phyloP scores from a whole-genome alignment of 352 stramenopile genomes.

The Pythium sukuiense region DNA sequence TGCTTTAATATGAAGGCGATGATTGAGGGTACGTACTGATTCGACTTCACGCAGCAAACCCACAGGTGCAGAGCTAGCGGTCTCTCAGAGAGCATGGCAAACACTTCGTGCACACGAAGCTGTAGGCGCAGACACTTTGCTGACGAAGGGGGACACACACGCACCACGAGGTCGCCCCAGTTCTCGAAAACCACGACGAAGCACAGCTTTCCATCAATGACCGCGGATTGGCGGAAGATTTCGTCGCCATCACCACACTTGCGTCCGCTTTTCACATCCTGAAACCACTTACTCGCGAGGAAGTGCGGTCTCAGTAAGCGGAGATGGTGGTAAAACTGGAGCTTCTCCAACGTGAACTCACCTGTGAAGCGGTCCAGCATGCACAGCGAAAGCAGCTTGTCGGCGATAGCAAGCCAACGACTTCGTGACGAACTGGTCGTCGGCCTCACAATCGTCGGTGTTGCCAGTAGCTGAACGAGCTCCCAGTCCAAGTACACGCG shows the following conservation, averaged over 20 bases:
- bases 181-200: slow-evolving; percentile 72
- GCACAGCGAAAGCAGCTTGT: slow-evolving; percentile 46
- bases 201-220: slow-evolving; percentile 49
- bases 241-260: slow-evolving; percentile 75
- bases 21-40: slow-evolving; percentile 52
- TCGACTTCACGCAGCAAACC: slow-evolving; percentile 68
- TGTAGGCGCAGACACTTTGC: slow-evolving; percentile 35
- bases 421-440: slow-evolving; percentile 16
- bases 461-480: slow-evolving; percentile 54
- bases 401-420: slow-evolving; percentile 32
- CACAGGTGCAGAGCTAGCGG: slow-evolving; percentile 57
- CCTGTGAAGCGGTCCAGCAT: slow-evolving; percentile 78
- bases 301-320: slow-evolving; percentile 50
- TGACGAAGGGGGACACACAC: slow-evolving; percentile 48
- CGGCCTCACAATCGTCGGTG: slow-evolving; percentile 7
- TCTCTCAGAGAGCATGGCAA: slow-evolving; percentile 38
- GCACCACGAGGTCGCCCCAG: slow-evolving; percentile 67
- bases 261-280: slow-evolving; percentile 47
- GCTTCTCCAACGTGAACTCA: slow-evolving; percentile 62
- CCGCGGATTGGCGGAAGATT: slow-evolving; percentile 53
- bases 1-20: slow-evolving; percentile 46
- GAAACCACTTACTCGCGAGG: slow-evolving; percentile 59
- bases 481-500: slow-evolving; percentile 74
- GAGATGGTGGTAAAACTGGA: slow-evolving; percentile 72
- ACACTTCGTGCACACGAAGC: slow-evolving; percentile 36